Conservation (phyloP, 1,284 basidiomycete genomes). For the Apiotrichum sp. region DNA sequence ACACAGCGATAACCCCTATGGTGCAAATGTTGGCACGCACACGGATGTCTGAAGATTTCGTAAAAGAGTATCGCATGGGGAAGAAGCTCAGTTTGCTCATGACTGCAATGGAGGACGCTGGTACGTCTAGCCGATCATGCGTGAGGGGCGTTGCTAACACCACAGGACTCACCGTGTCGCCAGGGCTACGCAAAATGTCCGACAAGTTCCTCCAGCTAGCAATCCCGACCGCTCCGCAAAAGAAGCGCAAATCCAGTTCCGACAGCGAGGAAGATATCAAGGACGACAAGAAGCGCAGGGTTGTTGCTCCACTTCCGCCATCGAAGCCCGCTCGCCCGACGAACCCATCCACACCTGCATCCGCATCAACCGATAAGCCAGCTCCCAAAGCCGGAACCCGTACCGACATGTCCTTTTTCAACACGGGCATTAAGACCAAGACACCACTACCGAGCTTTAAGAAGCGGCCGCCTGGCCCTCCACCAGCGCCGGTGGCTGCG, state of each 20-base stretch:
- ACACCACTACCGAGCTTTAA: slow-evolving; percentile 24
- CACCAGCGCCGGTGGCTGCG: background rate
- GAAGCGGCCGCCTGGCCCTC: slow-evolving; percentile 9
- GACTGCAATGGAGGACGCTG: too few relatives aligned
- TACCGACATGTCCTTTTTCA: slow-evolving; percentile 34
- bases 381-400: background rate
- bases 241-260: slow-evolving; percentile 8
- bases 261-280: slow-evolving; percentile 5
- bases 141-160: background rate
- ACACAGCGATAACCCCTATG: slow-evolving; percentile 20
- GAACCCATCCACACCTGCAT: too few relatives aligned
- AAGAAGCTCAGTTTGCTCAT: slow-evolving; percentile 12
- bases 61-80: slow-evolving; percentile 22
- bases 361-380: background rate
- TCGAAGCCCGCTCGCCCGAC: background rate
- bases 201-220: slow-evolving; percentile 12
- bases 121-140: too few relatives aligned
- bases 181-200: slow-evolving; percentile 22
- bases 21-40: slow-evolving; percentile 28
- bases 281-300: slow-evolving; percentile 18
- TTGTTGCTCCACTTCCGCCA: background rate
- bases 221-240: too few relatives aligned
- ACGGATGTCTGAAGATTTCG: slow-evolving; percentile 30
- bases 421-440: slow-evolving; percentile 17
- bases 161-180: background rate